Evolutionary conservation across 768 basidiomycete species (phyloP).

Genomic region (Leccinum arenicola): DNA sequence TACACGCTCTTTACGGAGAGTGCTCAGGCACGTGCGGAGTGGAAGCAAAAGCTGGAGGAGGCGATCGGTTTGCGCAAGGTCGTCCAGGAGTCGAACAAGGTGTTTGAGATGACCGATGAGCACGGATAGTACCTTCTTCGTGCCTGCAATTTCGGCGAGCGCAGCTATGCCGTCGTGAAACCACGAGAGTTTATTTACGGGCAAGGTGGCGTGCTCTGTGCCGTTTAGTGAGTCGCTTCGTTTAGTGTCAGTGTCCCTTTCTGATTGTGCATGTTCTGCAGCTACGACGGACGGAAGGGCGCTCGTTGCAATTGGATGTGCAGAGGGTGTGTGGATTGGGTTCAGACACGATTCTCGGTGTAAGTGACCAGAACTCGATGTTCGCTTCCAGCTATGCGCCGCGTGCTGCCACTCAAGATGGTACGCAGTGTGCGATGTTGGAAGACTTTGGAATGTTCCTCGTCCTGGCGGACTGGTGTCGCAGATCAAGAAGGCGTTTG

Average conservation of each 20-base stretch:
- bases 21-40: constrained; percentile 69
- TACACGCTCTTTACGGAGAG: constrained; percentile 89
- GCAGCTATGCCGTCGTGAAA: constrained; percentile 52
- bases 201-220: constrained; percentile 92
- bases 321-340: constrained; percentile 95
- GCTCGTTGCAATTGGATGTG: constrained; percentile 90
- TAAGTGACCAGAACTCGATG: constrained; percentile 30
- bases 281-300: constrained; percentile 81
- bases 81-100: constrained; percentile 91
- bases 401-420: constrained; percentile 89
- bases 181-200: constrained; percentile 68
- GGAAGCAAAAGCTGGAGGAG: constrained; percentile 88
- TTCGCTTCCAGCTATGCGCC: constrained; percentile 67
- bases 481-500: not conserved
- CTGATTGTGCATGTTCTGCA: constrained; percentile 31
- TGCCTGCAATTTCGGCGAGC: constrained; percentile 59
- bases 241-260: not conserved
- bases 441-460: constrained; percentile 97
- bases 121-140: constrained; percentile 74
- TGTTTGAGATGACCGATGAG: constrained; percentile 89
- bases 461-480: constrained; percentile 69
- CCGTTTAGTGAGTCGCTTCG: constrained; percentile 65
- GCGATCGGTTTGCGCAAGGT: constrained; percentile 81
- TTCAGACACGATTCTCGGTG: constrained; percentile 86
- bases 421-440: constrained; percentile 96